Percentiles rank a stretch among this genome's conserved stretches.
phyloP scores from a whole-genome alignment of 1,284 basidiomycete genomes.

The Ceratobasidium theobromae region DNA sequence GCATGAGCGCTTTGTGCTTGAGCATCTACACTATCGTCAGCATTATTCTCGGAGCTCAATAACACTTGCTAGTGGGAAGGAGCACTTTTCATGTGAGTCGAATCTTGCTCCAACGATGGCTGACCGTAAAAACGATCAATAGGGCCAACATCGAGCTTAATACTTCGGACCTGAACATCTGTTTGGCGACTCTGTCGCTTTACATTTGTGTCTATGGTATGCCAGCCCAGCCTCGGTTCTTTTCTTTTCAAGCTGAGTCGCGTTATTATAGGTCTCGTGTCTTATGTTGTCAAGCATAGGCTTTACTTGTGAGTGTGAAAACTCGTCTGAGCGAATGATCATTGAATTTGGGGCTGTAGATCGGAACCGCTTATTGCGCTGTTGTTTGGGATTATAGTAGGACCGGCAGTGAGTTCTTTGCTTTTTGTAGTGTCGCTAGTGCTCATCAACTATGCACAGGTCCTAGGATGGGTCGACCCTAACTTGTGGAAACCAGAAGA shows the following conservation, averaged over 20 bases:
- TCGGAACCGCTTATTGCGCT: conserved; percentile 18
- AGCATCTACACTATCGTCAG: not conserved
- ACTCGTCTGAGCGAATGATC: not conserved
- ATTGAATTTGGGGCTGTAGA: not conserved
- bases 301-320: conserved; percentile 6
- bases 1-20: not conserved
- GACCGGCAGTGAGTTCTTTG: conserved; percentile 5
- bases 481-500: conserved; percentile 14
- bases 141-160: conserved; percentile 13
- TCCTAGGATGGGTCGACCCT: conserved; percentile 17
- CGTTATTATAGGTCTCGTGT: not conserved
- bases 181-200: conserved; percentile 21
- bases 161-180: conserved; percentile 26
- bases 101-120: not conserved
- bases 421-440: not conserved
- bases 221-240: not conserved
- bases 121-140: not conserved
- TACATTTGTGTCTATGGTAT: conserved; percentile 27
- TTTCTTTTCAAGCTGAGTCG: not conserved
- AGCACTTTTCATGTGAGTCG: conserved; percentile 4
- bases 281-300: conserved; percentile 17
- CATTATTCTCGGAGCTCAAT: conserved; percentile 13
- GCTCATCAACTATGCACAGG: not conserved
- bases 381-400: conserved; percentile 20
- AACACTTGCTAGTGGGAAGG: conserved; percentile 15